A percentile compares a stretch with the other conserved stretches of the same genome.
Evolutionary conservation across 148 eudicot species (phyloP).

Genomic region (Rhododendron griersonianum): DNA sequence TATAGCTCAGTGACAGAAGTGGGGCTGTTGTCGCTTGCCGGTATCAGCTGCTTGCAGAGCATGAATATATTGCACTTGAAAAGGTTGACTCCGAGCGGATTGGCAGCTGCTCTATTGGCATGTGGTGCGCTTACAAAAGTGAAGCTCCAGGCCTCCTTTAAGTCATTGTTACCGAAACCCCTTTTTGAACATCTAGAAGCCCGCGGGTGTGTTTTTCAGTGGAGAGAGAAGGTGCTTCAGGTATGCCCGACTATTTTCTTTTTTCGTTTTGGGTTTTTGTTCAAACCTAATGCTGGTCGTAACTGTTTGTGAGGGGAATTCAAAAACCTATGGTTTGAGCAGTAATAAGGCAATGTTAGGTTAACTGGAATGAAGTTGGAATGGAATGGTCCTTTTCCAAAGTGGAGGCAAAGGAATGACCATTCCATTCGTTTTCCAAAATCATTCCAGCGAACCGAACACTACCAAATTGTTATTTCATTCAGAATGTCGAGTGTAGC

Average conservation of each 20-base stretch:
- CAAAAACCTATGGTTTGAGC: not conserved
- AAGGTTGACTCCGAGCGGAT: conserved; percentile 68
- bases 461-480: not conserved
- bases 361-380: not conserved
- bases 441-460: not conserved
- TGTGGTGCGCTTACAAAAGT: conserved; percentile 85
- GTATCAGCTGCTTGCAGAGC: conserved; percentile 76
- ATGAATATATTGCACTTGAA: conserved; percentile 67
- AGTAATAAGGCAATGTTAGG: not conserved
- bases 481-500: not conserved
- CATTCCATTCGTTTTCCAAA: not conserved
- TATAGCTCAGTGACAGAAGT: conserved; percentile 74
- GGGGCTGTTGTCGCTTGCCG: conserved; percentile 71
- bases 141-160: conserved; percentile 70
- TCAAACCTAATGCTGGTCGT: not conserved
- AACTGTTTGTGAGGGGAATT: not conserved
- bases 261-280: not conserved
- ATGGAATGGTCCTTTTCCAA: not conserved
- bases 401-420: not conserved
- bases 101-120: conserved; percentile 70
- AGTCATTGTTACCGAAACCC: conserved; percentile 45
- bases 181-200: conserved; percentile 67
- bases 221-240: conserved; percentile 80
- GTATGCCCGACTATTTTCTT: conserved; percentile 23
- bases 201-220: conserved; percentile 73